Percentiles rank a stretch among this genome's conserved stretches.
Evolutionary conservation across 352 stramenopile species (phyloP).

Genomic region (Hyaloperonospora arabidopsidis): DNA sequence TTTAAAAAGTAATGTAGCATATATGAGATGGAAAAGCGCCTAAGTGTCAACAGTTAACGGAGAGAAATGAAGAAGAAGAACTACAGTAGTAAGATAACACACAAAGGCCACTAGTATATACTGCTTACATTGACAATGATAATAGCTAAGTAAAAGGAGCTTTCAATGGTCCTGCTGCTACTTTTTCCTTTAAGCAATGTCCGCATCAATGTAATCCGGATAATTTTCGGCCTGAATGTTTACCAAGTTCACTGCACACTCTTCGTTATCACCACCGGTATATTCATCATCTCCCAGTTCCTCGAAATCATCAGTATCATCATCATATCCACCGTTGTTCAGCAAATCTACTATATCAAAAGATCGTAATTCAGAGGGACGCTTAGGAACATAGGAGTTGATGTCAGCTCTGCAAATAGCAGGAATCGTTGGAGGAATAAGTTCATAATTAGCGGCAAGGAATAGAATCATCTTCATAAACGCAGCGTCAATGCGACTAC

Average conservation of each 20-base stretch:
- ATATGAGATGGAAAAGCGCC: too few species aligned
- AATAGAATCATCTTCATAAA: background rate
- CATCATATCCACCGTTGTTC: background rate
- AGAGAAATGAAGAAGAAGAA: too few species aligned
- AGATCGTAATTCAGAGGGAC: background rate
- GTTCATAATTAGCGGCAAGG: background rate
- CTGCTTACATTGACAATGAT: background rate
- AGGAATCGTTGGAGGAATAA: background rate
- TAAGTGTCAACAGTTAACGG: too few species aligned
- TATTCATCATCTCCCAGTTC: background rate
- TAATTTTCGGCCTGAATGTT: background rate
- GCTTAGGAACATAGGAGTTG: background rate
- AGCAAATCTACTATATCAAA: background rate
- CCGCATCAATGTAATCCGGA: background rate
- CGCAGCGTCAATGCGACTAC: background rate
- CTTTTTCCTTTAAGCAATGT: background rate
- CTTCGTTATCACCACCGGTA: background rate
- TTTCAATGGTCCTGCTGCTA: background rate
- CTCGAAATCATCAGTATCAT: background rate
- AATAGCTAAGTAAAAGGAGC: background rate
- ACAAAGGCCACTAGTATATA: too few species aligned
- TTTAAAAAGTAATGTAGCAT: too few species aligned
- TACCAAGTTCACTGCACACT: background rate
- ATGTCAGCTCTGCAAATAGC: background rate
- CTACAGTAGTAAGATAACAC: too few species aligned